Evolutionary conservation across 805 yeast species (phyloP), one percentile per base, ranked within the genome.

Genomic region (Teunomyces barrocoloradensis): DNA sequence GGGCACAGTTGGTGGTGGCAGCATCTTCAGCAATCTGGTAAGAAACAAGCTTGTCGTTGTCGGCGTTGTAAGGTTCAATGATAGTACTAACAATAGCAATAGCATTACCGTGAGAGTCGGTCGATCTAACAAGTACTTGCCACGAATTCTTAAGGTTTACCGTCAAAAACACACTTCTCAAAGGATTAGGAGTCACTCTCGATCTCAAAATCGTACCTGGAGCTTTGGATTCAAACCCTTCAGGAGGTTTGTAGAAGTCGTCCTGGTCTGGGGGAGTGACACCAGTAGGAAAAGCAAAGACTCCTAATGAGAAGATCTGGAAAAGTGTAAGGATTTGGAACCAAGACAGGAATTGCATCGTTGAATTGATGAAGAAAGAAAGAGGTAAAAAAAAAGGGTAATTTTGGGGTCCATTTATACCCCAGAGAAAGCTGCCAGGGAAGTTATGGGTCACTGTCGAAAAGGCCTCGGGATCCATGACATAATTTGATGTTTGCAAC

Each of bases 21-120:
- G 68, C 51, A 50, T 66, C 71, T 48, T 66, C 58, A 12, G 64
- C 65, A 12, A 55, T 50, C 44, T 64, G 68, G 48, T 64, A 64
- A 23, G 64, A 56, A 5, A 65, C 46, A 13, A 66, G 47, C 46
- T 63, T 62, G 17, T 53, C 33, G 3, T 61, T 52, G 50, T 64
- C 59, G 4, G 65, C 60, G 44, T 65, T 64, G 43, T 45, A 55
- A 6, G 72, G 72, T 49, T 61, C 59, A 18, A 66, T 53, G 6
- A 66, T 42, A 1, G 69, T 65, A 21, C 68, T 48, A 1, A 59
- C 61, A 13, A 61, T 50, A 2, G 60, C 65, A 7, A 51, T 50
- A 5, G 69, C 57, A 17, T 61, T 53, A 2, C 68, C 69, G 43
- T 50, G 51, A 9, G 62, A 43, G 41, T 65, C 69, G 5, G 38